Evolutionary conservation across 192 early-diverging fungal genomes (phyloP).

Genomic region (Entophlyctis helioformis): DNA sequence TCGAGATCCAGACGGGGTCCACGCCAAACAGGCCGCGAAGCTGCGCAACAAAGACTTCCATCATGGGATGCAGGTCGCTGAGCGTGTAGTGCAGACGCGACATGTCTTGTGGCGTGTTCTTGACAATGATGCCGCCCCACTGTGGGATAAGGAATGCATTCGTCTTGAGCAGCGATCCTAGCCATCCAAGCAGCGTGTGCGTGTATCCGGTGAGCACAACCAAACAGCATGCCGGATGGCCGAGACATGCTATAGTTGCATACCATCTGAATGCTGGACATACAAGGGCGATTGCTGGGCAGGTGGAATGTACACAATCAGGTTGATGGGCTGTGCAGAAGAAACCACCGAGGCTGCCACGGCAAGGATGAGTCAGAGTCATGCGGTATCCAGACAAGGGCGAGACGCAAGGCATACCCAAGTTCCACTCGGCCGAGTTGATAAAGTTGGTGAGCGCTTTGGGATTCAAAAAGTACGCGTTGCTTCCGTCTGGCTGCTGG

Average conservation of each 20-base stretch:
- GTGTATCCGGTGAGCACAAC: no score
- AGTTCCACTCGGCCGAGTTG: slow-evolving; percentile 93
- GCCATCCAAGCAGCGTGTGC: no score
- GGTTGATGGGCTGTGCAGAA: slow-evolving; percentile 70
- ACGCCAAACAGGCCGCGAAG: slow-evolving; percentile 76
- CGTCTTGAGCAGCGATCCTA: slow-evolving; percentile 30
- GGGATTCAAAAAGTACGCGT: slow-evolving; percentile 36
- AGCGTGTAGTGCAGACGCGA: slow-evolving; percentile 14
- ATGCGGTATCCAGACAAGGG: not conserved
- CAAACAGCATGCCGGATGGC: no score
- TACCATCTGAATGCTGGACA: slow-evolving; percentile 46
- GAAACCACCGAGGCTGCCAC: slow-evolving; percentile 75
- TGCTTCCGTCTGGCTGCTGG: slow-evolving; percentile 2
- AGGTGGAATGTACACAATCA: slow-evolving; percentile 78
- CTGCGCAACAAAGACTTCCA: slow-evolving; percentile 73
- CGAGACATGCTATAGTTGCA: not conserved
- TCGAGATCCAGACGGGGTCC: slow-evolving; percentile 7
- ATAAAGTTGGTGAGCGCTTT: slow-evolving; percentile 79
- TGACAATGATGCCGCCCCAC: slow-evolving; percentile 86
- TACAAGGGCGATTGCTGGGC: slow-evolving; percentile 53
- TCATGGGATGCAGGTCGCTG: slow-evolving; percentile 53
- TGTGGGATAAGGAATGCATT: slow-evolving; percentile 88
- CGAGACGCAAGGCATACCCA: slow-evolving; percentile 35
- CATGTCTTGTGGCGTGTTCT: slow-evolving; percentile 16
- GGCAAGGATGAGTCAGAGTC: no score